Conservation (phyloP, 768 basidiomycete genomes). For the Termitomyces eurrhizus region DNA sequence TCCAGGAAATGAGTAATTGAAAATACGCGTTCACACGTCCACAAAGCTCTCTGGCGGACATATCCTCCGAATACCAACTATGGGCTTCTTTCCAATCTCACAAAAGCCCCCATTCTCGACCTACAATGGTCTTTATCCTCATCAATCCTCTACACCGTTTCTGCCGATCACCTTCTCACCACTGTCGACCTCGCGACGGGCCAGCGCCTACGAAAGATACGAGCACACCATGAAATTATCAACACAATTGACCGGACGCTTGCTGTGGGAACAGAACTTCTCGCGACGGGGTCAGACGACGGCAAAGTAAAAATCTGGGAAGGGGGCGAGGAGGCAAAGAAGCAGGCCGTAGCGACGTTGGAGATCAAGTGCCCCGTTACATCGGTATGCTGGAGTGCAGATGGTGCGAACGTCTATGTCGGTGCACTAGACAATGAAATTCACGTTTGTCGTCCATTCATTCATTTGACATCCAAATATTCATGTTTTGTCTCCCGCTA, state of each 20-base stretch:
- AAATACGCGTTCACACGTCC: conserved; percentile 5
- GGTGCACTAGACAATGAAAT: conserved; percentile 95
- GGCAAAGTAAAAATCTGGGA: conserved; percentile 92
- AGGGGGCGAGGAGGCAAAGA: conserved; percentile 69
- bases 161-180: conserved; percentile 82
- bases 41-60: conserved; percentile 81
- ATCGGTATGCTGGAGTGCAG: conserved; percentile 86
- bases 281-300: conserved; percentile 90
- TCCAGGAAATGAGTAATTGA: not conserved
- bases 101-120: conserved; percentile 91
- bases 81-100: conserved; percentile 73
- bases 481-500: conserved; percentile 23
- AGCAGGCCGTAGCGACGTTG: conserved; percentile 74
- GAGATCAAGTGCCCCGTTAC: conserved; percentile 90
- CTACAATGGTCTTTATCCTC: conserved; percentile 84
- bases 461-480: not conserved
- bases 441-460: conserved; percentile 56
- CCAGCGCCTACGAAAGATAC: conserved; percentile 72
- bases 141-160: conserved; percentile 73
- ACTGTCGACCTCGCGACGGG: conserved; percentile 83
- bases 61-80: conserved; percentile 94
- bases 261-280: conserved; percentile 78
- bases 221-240: conserved; percentile 89
- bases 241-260: conserved; percentile 86
- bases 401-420: conserved; percentile 87